Evolutionary conservation across 192 early-diverging fungal genomes (phyloP).

Genomic region (Mortierella antarctica): DNA sequence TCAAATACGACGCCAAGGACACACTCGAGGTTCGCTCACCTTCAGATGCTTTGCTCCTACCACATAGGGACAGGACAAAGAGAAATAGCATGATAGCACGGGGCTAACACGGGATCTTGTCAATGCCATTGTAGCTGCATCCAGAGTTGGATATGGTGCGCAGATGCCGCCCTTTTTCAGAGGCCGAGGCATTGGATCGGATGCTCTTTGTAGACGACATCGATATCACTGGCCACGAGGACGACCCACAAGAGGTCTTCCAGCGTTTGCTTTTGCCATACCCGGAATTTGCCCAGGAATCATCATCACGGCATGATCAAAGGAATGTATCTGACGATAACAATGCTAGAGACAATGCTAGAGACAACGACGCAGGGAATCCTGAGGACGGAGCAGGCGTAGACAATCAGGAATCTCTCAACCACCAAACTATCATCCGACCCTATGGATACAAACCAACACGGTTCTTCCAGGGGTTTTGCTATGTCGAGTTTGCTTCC

Average conservation of each 20-base stretch:
- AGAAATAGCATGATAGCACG: background rate
- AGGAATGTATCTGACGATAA: background rate
- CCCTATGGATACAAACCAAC: constrained; percentile 45
- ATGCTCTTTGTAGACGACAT: constrained; percentile 52
- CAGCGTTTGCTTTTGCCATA: constrained; percentile 31
- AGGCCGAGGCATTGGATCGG: constrained; percentile 38
- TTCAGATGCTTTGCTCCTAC: background rate
- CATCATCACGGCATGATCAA: background rate
- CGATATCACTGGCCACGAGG: constrained; percentile 36
- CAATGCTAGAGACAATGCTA: background rate
- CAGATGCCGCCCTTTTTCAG: constrained; percentile 20
- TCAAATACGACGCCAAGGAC: constrained; percentile 49
- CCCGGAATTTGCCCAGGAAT: background rate
- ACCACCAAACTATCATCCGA: constrained; percentile 34
- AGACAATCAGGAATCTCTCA: constrained; percentile 3
- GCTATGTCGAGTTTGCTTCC: constrained; percentile 45
- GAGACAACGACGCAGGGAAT: background rate
- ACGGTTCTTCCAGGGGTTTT: constrained; percentile 50
- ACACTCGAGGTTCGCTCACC: constrained; percentile 28
- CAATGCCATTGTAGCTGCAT: constrained; percentile 20
- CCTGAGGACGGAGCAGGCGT: background rate
- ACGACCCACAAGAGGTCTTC: constrained; percentile 26
- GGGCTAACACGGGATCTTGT: background rate
- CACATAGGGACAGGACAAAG: background rate
- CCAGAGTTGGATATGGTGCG: constrained; percentile 38